Evolutionary conservation across 2,329 filamentous ascomycete species (phyloP).

Genomic region (Penicillium sp.): DNA sequence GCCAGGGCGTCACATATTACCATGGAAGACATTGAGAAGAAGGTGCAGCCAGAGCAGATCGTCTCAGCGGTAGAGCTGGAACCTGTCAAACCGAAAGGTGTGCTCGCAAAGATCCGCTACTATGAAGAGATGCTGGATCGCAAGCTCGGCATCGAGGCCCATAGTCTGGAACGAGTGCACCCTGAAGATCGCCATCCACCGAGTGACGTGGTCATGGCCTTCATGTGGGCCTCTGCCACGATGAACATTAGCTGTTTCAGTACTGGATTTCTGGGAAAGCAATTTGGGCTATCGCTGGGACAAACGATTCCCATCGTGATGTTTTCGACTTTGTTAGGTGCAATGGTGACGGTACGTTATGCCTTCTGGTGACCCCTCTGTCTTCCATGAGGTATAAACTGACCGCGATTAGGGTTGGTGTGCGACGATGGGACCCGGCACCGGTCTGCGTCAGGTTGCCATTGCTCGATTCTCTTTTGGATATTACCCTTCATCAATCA

Average conservation of each 20-base stretch:
- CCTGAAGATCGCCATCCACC: conserved; percentile 33
- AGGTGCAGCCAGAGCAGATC: conserved; percentile 14
- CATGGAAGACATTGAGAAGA: conserved; percentile 13
- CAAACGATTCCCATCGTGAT: conserved; percentile 50
- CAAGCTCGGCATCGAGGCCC: conserved; percentile 52
- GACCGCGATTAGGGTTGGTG: conserved; percentile 43
- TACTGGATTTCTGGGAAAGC: conserved; percentile 54
- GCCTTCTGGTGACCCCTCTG: not conserved
- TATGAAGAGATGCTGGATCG: conserved; percentile 49
- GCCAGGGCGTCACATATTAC: not conserved
- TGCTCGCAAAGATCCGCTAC: conserved; percentile 33
- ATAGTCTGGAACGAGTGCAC: conserved; percentile 49
- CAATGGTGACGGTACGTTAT: conserved; percentile 24
- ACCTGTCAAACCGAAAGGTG: conserved; percentile 13
- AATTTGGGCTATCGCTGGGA: conserved; percentile 50
- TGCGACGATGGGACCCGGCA: conserved; percentile 53
- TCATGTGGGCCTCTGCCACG: conserved; percentile 55
- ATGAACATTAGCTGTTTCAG: conserved; percentile 56
- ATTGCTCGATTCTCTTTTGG: conserved; percentile 54
- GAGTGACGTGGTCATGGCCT: conserved; percentile 52
- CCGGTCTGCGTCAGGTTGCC: conserved; percentile 54
- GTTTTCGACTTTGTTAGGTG: conserved; percentile 50
- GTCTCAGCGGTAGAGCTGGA: conserved; percentile 16
- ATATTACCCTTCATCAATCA: conserved; percentile 54
- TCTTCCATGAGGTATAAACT: not conserved